Evolutionary conservation across 495 filamentous ascomycete genomes (phyloP).

Genomic region (Poronia punctata): DNA sequence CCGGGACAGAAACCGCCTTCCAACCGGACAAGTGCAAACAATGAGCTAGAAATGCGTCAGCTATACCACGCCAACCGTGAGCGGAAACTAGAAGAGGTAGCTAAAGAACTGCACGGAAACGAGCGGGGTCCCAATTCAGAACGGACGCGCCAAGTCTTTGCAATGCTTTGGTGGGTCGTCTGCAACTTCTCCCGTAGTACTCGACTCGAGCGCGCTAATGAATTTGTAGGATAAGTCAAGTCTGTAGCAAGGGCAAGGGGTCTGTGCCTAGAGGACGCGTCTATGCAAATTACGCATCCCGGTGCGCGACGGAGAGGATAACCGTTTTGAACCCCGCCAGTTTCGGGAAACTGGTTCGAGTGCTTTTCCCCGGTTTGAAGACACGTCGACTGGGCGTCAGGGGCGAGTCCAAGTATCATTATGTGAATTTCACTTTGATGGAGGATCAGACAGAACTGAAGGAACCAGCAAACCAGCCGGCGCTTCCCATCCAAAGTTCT

Average conservation of each 20-base stretch:
- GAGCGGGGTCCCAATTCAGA: conserved; percentile 72
- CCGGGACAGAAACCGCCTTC: conserved; percentile 54
- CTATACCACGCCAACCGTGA: conserved; percentile 69
- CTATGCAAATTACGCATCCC: conserved; percentile 84
- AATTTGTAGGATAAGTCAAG: conserved; percentile 64
- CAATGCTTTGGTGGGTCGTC: conserved; percentile 84
- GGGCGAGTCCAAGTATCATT: conserved; percentile 98
- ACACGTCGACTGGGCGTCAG: conserved; percentile 86
- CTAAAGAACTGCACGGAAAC: conserved; percentile 60
- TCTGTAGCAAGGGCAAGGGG: conserved; percentile 70
- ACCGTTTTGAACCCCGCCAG: conserved; percentile 92
- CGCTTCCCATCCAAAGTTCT: conserved; percentile 31
- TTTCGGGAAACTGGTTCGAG: conserved; percentile 93
- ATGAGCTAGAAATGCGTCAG: conserved; percentile 86
- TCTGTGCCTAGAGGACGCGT: conserved; percentile 89
- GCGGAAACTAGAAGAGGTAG: conserved; percentile 73
- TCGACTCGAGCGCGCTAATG: conserved; percentile 5
- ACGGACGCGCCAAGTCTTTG: conserved; percentile 92
- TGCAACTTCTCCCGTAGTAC: neutral
- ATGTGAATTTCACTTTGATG: conserved; percentile 74
- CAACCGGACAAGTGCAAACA: conserved; percentile 64
- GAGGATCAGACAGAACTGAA: conserved; percentile 50
- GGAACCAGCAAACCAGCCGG: conserved; percentile 28
- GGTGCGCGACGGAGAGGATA: conserved; percentile 86
- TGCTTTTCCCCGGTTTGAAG: conserved; percentile 90